A percentile compares a stretch with the other conserved stretches of the same genome.
These are phyloP conservation scores for Aspergillus cavernicola DNA, from an alignment of 495 filamentous ascomycete species.

Conservation along the genomic window DNA sequence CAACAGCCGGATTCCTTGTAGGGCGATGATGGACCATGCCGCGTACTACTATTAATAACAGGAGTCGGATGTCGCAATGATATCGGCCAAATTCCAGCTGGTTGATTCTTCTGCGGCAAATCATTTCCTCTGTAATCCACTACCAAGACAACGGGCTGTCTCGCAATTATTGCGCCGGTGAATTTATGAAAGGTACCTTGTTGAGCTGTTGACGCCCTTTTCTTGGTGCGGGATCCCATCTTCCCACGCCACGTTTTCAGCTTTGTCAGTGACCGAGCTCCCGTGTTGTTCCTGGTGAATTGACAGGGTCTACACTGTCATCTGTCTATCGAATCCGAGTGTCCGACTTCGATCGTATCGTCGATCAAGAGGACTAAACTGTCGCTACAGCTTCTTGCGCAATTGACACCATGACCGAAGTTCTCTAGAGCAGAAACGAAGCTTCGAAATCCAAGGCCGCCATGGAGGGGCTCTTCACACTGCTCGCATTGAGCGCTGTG, in stretches of 20 bases:
- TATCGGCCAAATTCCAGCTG: no score
- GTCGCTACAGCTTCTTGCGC: conserved; percentile 2
- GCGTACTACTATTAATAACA: background rate
- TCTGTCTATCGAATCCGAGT: no score
- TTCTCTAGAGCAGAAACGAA: conserved; percentile 23
- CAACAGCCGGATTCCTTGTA: background rate
- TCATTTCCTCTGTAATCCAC: background rate
- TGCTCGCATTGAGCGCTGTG: conserved; percentile 80
- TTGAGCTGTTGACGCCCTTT: conserved; percentile 6
- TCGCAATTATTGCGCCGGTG: conserved; percentile 5
- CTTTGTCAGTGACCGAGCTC: background rate
- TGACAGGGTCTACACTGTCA: background rate
- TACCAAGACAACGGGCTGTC: background rate
- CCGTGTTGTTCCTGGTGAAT: background rate
- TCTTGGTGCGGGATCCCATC: conserved; percentile 20
- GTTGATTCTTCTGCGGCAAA: background rate
- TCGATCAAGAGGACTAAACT: background rate
- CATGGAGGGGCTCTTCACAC: conserved; percentile 80
- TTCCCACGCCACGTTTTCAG: conserved; percentile 23
- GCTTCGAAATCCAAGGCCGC: conserved; percentile 23
- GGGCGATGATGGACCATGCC: background rate
- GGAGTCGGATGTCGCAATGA: no score
- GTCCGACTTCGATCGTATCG: no score
- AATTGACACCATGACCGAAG: conserved; percentile 21
- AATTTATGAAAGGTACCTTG: background rate